Percentiles rank a stretch among this genome's conserved stretches.
Evolutionary conservation across 2,329 filamentous ascomycete genomes (phyloP).

Genomic region (Botrytis fabae): DNA sequence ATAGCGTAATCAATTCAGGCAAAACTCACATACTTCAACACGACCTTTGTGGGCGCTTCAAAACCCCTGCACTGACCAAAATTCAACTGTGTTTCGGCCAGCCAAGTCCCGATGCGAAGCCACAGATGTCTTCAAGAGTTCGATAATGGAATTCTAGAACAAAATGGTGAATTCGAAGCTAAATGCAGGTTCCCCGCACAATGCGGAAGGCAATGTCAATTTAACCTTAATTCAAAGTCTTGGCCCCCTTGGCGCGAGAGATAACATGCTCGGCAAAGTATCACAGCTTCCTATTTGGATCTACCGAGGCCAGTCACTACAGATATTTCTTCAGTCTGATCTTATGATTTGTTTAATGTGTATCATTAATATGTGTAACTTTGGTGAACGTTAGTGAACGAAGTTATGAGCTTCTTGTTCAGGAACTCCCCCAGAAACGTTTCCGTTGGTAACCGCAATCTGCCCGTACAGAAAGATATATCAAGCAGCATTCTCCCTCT

Average conservation of each 20-base stretch:
- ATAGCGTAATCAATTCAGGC: constrained; percentile 5
- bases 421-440: neutral
- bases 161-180: neutral
- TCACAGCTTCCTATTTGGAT: constrained; percentile 16
- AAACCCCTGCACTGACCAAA: neutral
- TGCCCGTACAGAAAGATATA: neutral
- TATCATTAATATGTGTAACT: neutral
- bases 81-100: neutral
- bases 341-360: constrained; percentile 9
- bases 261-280: constrained; percentile 21
- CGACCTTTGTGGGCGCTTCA: neutral
- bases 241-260: constrained; percentile 17
- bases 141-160: neutral
- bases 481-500: neutral
- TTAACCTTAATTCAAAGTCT: constrained; percentile 20
- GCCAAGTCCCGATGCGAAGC: neutral
- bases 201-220: constrained; percentile 16
- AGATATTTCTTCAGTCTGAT: neutral
- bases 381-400: neutral
- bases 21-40: neutral
- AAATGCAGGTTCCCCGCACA: neutral
- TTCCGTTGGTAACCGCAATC: constrained; percentile 9
- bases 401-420: constrained; percentile 19
- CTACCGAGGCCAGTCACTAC: neutral
- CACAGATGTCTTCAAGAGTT: neutral